Conservation (phyloP, 306 rosid genomes). For the Cicer pinnatifidum region DNA sequence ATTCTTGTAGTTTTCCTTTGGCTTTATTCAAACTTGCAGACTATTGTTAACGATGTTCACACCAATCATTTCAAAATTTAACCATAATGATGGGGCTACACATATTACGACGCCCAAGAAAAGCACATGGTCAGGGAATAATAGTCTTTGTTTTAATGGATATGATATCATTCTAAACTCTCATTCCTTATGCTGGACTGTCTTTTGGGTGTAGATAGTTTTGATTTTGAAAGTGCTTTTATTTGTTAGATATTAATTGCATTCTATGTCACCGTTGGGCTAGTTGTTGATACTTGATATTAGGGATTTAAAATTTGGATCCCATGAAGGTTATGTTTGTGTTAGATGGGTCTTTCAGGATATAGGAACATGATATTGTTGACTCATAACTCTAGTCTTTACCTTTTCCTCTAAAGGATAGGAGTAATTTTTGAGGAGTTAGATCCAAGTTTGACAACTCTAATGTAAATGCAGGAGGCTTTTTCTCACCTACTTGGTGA, state of each 20-base stretch:
- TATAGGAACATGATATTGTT: too few relatives aligned
- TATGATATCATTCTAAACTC: conserved; percentile 9
- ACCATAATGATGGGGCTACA: not conserved
- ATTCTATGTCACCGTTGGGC: not conserved
- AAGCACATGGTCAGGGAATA: conserved; percentile 4
- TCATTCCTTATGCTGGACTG: not conserved
- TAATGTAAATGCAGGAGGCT: conserved; percentile 79
- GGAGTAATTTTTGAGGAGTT: conserved; percentile 9
- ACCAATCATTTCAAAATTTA: conserved; percentile 9
- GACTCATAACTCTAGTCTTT: not conserved
- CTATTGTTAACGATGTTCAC: conserved; percentile 1
- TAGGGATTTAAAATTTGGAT: not conserved
- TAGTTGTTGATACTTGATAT: not conserved
- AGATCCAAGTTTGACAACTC: conserved; percentile 38
- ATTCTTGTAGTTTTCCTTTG: conserved; percentile 25
- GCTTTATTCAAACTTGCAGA: conserved; percentile 27
- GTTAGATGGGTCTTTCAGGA: not conserved
- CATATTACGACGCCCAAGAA: not conserved
- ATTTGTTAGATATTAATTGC: conserved; percentile 23
- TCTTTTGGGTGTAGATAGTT: conserved; percentile 13
- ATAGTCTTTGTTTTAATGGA: not conserved
- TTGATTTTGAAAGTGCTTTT: conserved; percentile 20
- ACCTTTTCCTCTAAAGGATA: not conserved
- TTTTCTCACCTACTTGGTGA: conserved; percentile 92
- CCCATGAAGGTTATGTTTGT: not conserved